Base-by-base conservation (phyloP, 177 flowering plant genomes). In the Vitis hybrid region DNA sequence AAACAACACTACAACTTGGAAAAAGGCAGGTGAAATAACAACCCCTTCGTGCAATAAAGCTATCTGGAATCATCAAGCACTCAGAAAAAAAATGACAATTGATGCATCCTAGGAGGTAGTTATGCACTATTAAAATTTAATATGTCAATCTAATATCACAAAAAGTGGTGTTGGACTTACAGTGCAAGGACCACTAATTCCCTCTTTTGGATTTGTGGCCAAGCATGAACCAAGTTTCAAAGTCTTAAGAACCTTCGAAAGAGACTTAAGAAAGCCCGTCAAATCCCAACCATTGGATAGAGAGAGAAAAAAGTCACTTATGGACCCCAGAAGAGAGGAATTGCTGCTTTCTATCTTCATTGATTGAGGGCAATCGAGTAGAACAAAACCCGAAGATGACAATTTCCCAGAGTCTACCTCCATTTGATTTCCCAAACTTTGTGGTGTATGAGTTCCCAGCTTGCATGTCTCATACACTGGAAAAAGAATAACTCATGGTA, bases 401-500 rank as follows among this genome's bases (percentile, higher is more conserved):
- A 66, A 75, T 75, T 87, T 95, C 66, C 88, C 96, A 48, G 92
- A 78, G 34, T 88, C 85, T 51, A 78, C 65, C 50, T 89, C 99
- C 83, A 83, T 82, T 74, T 89, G 94, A 58, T 87, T 86, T 72
- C 89, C 97, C 58, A 85, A 74, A 75, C 68, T 83, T 63, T 88
- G 95, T 5, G 99, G 99, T 66, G 85, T 66, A 82, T 96, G 99
- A 72, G 81, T 85, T 70, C 99, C 99, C 82, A 96, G 80, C 72
- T 91, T 92, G 89, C 99, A 96, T 34, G 91, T 81, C 82, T 91
- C 98, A 81, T 96, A 96, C 58, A 96, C 99, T 96, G 85, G 23
- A 72, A 71, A 72, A 50, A 70, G 8, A 21, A 56, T 34, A 56
- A 11, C 54, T 32, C 11, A 60, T 50, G 59, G 40, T 60, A 59